Percentiles rank a stretch among this genome's conserved stretches.
Evolutionary conservation across 768 basidiomycete genomes (phyloP).

Genomic region (Terana coerulea): DNA sequence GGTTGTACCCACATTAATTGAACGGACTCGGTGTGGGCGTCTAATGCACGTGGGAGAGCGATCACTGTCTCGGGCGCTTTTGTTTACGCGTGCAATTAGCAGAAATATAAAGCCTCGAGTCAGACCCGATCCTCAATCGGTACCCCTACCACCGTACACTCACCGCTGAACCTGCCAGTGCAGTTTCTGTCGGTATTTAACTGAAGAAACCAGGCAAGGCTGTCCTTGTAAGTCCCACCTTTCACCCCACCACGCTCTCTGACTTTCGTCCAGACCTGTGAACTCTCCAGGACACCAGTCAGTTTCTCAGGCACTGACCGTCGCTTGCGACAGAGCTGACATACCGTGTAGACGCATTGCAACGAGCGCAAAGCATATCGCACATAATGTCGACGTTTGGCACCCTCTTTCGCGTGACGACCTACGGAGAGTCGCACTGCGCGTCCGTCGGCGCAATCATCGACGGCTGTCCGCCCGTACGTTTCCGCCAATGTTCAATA

Average conservation of each 20-base stretch:
- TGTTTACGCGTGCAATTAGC: no score
- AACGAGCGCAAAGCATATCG: not conserved
- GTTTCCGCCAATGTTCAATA: conserved; percentile 23
- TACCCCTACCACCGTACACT: not conserved
- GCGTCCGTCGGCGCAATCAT: conserved; percentile 96
- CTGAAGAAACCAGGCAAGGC: conserved; percentile 10
- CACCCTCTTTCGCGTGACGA: conserved; percentile 87
- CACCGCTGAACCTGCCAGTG: conserved; percentile 17
- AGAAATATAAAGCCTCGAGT: conserved; percentile 8
- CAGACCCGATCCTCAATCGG: not conserved
- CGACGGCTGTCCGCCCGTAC: conserved; percentile 94
- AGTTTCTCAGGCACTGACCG: no score
- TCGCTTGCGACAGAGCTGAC: conserved; percentile 1
- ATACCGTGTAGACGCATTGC: not conserved
- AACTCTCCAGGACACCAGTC: not conserved
- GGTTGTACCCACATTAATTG: no score
- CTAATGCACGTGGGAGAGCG: not conserved
- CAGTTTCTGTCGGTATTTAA: conserved; percentile 7
- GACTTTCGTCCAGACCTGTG: conserved; percentile 9
- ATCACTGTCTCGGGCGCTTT: no score
- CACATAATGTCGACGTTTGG: conserved; percentile 88
- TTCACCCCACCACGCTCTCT: not conserved
- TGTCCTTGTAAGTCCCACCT: conserved; percentile 13
- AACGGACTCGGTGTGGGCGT: no score
- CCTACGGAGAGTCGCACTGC: conserved; percentile 98